Evolutionary conservation across 257 asterid species (phyloP).

Genomic region (Gardenia jasminoides): DNA sequence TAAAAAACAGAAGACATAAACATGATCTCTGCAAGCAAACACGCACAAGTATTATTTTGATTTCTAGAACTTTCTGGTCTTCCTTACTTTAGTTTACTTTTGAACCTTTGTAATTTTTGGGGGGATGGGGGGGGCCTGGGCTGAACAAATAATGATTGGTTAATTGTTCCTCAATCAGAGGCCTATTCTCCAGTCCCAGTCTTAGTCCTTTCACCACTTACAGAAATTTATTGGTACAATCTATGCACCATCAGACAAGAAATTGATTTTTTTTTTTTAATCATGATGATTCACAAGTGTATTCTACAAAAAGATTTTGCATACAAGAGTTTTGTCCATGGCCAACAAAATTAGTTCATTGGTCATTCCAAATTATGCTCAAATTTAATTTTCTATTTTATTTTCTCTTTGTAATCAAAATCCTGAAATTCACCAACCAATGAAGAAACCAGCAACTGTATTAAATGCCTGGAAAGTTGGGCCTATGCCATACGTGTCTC

Average conservation of each 20-base stretch:
- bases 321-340: neutral
- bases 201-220: neutral
- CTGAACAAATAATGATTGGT: neutral
- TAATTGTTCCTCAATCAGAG: neutral
- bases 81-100: neutral
- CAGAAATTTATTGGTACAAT: neutral
- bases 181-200: neutral
- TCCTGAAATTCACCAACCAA: neutral
- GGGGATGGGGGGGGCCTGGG: neutral
- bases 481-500: neutral
- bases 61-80: no score
- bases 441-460: neutral
- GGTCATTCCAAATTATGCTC: neutral
- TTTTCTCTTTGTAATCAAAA: neutral
- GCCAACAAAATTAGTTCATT: neutral
- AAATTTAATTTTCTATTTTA: neutral
- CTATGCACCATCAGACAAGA: no score
- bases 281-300: neutral
- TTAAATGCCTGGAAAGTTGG: neutral
- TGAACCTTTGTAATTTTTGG: neutral
- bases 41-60: neutral
- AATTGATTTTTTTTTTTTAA: neutral
- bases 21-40: neutral
- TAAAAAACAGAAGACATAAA: neutral
- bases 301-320: neutral